Evolutionary conservation across 1,284 basidiomycete genomes (phyloP).

Genomic region (Austropuccinia psidii): DNA sequence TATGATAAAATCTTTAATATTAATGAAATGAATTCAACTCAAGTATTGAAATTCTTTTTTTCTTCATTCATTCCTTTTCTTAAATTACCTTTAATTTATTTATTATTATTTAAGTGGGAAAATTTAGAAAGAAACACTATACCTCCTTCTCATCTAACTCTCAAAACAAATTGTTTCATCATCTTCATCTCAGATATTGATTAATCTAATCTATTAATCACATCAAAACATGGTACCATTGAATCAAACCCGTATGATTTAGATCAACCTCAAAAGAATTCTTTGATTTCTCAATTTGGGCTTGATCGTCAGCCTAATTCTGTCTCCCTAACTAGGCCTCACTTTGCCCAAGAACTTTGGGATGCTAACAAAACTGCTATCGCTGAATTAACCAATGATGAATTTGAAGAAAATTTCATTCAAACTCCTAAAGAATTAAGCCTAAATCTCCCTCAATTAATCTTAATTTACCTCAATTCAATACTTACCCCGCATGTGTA

Average conservation of each 20-base stretch:
- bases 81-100: constrained; percentile 15
- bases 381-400: constrained; percentile 83
- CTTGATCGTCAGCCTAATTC: constrained; percentile 62
- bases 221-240: constrained; percentile 86
- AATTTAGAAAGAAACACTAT: constrained; percentile 64
- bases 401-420: constrained; percentile 95
- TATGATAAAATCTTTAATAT: too few relatives aligned
- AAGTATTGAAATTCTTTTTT: too few relatives aligned
- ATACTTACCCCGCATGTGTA: constrained; percentile 60
- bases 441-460: constrained; percentile 87
- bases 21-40: too few relatives aligned
- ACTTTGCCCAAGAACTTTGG: constrained; percentile 71
- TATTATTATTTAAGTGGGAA: constrained; percentile 59
- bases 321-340: constrained; percentile 61
- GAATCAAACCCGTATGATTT: constrained; percentile 39
- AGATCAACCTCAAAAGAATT: constrained; percentile 53
- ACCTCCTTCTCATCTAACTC: constrained; percentile 75
- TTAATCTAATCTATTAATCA: constrained; percentile 66
- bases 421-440: constrained; percentile 78
- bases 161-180: constrained; percentile 97
- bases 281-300: constrained; percentile 75
- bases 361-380: constrained; percentile 79
- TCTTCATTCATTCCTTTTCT: too few relatives aligned
- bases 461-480: constrained; percentile 61
- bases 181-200: constrained; percentile 89